These are phyloP conservation scores for Aspergillus heteromorphus DNA, from an alignment of 495 filamentous ascomycete species.

Conservation along the genomic window DNA sequence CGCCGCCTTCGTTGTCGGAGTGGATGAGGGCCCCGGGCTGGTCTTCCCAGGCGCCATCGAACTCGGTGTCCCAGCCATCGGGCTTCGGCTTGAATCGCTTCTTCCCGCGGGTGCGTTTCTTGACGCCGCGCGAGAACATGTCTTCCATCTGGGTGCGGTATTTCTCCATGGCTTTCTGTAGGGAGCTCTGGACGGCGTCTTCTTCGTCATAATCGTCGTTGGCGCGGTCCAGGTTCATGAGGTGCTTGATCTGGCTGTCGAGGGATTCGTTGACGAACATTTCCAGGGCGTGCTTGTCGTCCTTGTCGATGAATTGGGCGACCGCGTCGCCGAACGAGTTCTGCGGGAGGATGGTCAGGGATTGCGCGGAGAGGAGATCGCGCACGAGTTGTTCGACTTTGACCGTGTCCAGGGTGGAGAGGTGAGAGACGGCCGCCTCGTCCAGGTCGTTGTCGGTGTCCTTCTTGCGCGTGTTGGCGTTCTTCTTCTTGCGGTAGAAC, in stretches of 20 bases:
- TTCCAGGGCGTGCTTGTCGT: slow-evolving; percentile 90
- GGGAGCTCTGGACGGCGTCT: slow-evolving; percentile 47
- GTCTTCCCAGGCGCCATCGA: slow-evolving; percentile 81
- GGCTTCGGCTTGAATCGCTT: slow-evolving; percentile 71
- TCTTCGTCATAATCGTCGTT: slow-evolving; percentile 63
- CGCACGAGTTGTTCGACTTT: slow-evolving; percentile 83
- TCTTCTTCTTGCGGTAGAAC: slow-evolving; percentile 81
- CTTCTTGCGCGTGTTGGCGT: slow-evolving; percentile 32
- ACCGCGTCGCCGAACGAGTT: slow-evolving; percentile 92
- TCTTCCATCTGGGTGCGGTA: slow-evolving; percentile 66
- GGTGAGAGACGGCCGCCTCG: slow-evolving; percentile 51
- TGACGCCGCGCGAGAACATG: slow-evolving; percentile 60
- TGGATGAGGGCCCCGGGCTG: slow-evolving; percentile 64
- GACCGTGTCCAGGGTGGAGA: slow-evolving; percentile 64
- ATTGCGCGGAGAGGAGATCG: slow-evolving; percentile 78
- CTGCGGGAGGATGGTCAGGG: slow-evolving; percentile 83
- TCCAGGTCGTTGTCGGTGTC: slow-evolving; percentile 41
- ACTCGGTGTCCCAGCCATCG: slow-evolving; percentile 77
- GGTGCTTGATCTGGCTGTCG: slow-evolving; percentile 65
- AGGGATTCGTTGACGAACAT: slow-evolving; percentile 81
- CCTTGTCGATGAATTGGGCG: slow-evolving; percentile 87
- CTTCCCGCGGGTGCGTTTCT: slow-evolving; percentile 53
- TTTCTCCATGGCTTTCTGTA: slow-evolving; percentile 66
- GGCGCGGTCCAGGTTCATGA: slow-evolving; percentile 60
- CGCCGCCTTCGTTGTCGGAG: slow-evolving; percentile 49